Base-by-base conservation (phyloP, 2,329 filamentous ascomycete genomes). In the Penicillium sp. region DNA sequence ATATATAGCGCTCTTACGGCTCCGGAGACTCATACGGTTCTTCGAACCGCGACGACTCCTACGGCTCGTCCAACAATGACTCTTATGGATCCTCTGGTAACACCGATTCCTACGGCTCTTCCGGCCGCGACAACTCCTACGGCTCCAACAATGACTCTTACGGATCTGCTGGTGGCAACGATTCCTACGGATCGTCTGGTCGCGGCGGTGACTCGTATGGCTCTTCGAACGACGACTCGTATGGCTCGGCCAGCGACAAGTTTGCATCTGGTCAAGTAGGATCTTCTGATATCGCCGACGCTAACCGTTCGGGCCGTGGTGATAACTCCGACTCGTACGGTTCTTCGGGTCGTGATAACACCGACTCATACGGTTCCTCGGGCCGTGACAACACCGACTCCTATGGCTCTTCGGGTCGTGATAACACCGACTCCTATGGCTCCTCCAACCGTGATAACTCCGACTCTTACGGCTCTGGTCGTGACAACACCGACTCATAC, bases 1-100 rank as follows among this genome's bases (percentile, higher is more conserved):
- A 8, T 34, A 13, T 6, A 13, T 6, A 45, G 43, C 28, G 29
- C 29, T 40, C 43, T 3, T 44, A 29, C 20, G 42, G 41, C n/a
- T 28, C 22, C 11, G 27, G 26, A 3, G 41, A 42, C 29, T 42
- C 40, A 3, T 44, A 44, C 24, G 42, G 43, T 35, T 45, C 43
- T 10, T 43, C 40, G 6, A 13, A 13, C 23, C 31, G 40, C 16
- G 43, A 31, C 36, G 31, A n/a, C n/a, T n/a, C 40, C 37, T 45
- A 31, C 11, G 42, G 42, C 1, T 38, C 35, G 3, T 44, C 42
- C 14, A 40, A 39, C 39, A 40, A 13, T 11, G 42, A 44, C 13
- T 32, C 35, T 6, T 39, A 26, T 3, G 42, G 42, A 0, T 42
- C 44, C 0, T 26, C 26, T 13, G 24, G 14, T 20, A 32, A 24